phyloP scores from a whole-genome alignment of 371 early-diverging fungal genomes.

The Nosema muscidifuracis region DNA sequence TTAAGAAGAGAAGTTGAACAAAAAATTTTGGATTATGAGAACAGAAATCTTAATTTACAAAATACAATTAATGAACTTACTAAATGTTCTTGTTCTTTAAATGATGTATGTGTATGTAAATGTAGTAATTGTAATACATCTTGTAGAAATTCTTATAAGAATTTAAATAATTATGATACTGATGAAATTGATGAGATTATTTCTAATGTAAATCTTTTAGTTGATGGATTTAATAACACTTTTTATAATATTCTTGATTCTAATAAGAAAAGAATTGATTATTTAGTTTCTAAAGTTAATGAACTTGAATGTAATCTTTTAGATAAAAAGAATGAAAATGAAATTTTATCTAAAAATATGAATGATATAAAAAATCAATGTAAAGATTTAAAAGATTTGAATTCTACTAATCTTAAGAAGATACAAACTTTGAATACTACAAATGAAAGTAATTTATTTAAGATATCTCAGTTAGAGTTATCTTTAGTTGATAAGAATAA shows the following conservation, averaged over 20 bases:
- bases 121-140: background rate
- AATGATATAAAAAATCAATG: background rate
- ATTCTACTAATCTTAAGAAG: background rate
- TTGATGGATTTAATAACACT: background rate
- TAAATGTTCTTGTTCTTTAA: background rate
- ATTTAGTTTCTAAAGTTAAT: background rate
- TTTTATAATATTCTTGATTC: background rate
- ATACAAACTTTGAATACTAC: background rate
- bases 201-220: background rate
- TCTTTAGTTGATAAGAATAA: background rate
- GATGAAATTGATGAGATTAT: background rate
- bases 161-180: background rate
- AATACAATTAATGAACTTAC: background rate
- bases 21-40: conserved; percentile 21
- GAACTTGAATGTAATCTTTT: background rate
- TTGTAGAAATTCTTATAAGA: background rate
- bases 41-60: conserved; percentile 4
- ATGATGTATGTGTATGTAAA: background rate
- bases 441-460: background rate
- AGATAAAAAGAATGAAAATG: background rate
- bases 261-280: background rate
- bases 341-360: background rate
- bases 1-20: conserved; percentile 26
- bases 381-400: background rate
- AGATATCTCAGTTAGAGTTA: background rate